These are phyloP conservation scores for Pogostemon cablin DNA, from an alignment of 257 asterid species.

Conservation along the genomic window DNA sequence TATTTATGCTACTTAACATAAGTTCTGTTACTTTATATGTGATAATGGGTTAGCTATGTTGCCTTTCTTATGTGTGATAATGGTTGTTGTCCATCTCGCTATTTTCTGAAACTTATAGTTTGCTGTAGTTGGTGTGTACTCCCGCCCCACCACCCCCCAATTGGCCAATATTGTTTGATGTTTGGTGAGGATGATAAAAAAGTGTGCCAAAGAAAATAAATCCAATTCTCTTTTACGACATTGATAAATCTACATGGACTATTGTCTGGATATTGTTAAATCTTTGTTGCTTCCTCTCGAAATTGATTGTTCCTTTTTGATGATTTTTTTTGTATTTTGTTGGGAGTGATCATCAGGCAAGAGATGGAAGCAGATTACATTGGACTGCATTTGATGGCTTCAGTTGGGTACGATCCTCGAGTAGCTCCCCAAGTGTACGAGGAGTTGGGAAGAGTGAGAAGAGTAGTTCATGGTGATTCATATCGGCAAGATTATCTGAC, in stretches of 20 bases:
- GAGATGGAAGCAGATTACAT: constrained; percentile 97
- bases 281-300: not conserved
- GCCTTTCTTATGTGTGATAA: not conserved
- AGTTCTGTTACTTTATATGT: constrained; percentile 9
- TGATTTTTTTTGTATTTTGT: no score
- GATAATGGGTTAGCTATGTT: constrained; percentile 10
- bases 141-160: no score
- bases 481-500: constrained; percentile 61
- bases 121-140: no score
- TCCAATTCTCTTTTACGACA: no score
- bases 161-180: no score
- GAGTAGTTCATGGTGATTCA: constrained; percentile 47
- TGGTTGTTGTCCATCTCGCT: no score
- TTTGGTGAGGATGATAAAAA: no score
- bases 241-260: no score
- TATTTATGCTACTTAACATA: constrained; percentile 14
- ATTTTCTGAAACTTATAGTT: no score
- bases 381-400: constrained; percentile 70
- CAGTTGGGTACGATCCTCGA: constrained; percentile 89
- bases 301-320: no score
- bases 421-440: constrained; percentile 84
- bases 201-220: no score
- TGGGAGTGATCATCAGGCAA: constrained; percentile 51
- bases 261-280: no score
- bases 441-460: constrained; percentile 69